phyloP scores from a whole-genome alignment of 2,329 filamentous ascomycete genomes.

The Hypoxylon sp. region DNA sequence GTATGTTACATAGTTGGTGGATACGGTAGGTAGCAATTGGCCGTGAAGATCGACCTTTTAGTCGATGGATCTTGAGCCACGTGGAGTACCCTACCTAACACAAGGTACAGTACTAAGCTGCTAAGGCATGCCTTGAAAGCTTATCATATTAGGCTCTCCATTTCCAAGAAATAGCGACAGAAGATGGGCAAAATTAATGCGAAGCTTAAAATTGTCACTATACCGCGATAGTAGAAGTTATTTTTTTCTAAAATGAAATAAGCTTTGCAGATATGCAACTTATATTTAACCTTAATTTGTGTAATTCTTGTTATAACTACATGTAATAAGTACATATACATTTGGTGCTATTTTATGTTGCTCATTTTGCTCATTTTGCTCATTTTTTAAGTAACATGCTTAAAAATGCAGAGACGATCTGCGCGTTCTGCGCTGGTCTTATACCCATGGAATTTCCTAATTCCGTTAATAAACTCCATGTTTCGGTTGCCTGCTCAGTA shows the following conservation, averaged over 20 bases:
- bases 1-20: too few species aligned
- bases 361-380: not conserved
- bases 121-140: too few species aligned
- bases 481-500: conserved; percentile 6
- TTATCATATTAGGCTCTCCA: too few species aligned
- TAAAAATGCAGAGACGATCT: conserved; percentile 9
- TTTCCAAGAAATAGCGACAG: too few species aligned
- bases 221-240: not conserved
- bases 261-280: conserved; percentile 1
- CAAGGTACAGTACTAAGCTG: too few species aligned
- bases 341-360: not conserved
- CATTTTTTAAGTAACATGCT: conserved; percentile 6
- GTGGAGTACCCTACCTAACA: too few species aligned
- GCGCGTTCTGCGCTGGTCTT: conserved; percentile 3
- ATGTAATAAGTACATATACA: conserved; percentile 1
- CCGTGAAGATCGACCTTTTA: too few species aligned
- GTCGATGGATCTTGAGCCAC: too few species aligned
- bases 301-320: not conserved
- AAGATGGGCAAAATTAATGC: too few species aligned
- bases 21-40: too few species aligned
- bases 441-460: conserved; percentile 7
- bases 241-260: not conserved
- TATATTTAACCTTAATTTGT: conserved; percentile 1
- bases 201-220: not conserved
- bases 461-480: conserved; percentile 16